A percentile compares a stretch with the other conserved stretches of the same genome.
phyloP scores from a whole-genome alignment of 2,329 filamentous ascomycete species.

The Ascochyta fabae region DNA sequence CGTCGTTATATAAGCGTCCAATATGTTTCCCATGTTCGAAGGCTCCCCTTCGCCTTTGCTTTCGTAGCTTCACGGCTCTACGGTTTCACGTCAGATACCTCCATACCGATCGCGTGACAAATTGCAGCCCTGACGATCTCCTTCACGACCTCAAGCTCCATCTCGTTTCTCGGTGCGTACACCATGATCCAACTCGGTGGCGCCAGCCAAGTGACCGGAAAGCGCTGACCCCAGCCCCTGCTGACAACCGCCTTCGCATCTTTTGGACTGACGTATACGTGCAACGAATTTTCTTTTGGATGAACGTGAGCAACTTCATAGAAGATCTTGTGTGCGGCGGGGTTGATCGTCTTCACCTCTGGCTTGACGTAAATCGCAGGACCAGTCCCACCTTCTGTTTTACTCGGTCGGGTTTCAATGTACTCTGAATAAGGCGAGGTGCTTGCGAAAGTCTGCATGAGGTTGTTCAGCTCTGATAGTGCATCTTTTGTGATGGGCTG shows the following conservation, averaged over 20 bases:
- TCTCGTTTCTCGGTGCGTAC: constrained; percentile 75
- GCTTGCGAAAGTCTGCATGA: constrained; percentile 33
- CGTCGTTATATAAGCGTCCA: no score
- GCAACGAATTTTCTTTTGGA: constrained; percentile 75
- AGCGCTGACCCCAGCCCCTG: constrained; percentile 77
- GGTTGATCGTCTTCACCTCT: constrained; percentile 35
- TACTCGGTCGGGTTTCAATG: constrained; percentile 31
- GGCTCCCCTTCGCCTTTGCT: neutral
- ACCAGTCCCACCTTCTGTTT: constrained; percentile 44
- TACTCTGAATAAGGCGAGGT: constrained; percentile 25
- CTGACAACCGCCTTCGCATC: constrained; percentile 75
- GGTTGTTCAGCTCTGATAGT: constrained; percentile 20
- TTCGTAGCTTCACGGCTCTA: neutral
- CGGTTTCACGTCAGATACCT: constrained; percentile 15
- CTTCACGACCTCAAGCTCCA: constrained; percentile 71
- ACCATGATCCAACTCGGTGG: constrained; percentile 63
- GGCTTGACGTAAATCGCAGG: constrained; percentile 39
- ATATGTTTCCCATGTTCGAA: neutral
- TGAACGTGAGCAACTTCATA: constrained; percentile 68
- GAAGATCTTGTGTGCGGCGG: constrained; percentile 38
- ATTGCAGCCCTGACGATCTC: constrained; percentile 76
- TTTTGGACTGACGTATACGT: constrained; percentile 77
- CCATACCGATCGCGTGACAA: constrained; percentile 62
- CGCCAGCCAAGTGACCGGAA: constrained; percentile 51
- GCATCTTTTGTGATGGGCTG: constrained; percentile 32